Evolutionary conservation across 495 filamentous ascomycete species (phyloP), one percentile per base, ranked within the genome.

Genomic region (Echria macrotheca): DNA sequence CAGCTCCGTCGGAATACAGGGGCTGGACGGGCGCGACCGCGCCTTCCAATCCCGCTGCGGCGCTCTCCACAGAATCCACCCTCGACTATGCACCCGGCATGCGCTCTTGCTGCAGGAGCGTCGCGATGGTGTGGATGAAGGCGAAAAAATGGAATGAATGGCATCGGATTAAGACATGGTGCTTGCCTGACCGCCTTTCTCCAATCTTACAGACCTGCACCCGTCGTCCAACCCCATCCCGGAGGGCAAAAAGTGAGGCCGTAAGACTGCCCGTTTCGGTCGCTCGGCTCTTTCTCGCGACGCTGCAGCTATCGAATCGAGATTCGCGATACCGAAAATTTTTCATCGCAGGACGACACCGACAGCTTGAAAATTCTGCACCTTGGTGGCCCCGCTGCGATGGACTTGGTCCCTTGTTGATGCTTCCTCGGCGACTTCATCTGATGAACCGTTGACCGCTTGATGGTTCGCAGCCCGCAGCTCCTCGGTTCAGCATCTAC

Each of bases 161-260:
- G 24, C 18, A 9, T 29, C 53, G 39, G 36, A 29, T 50, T 53
- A 23, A 24, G 56, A 45, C 45, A 55, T 46, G 50, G 53, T 31
- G 36, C 15, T 24, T 4, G 35, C 23, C 47, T 60, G 57, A 66
- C 63, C 63, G 63, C 63, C 62, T 55, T 65, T 63, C 60, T 53
- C 40, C 21, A 32, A 25, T 44, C 26, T 45, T 35, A 12, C 37
- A 25, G 23, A 29, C 21, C 26, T 44, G n/a, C 24, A 14, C 12
- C n/a, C 12, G 21, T 26, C 25, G 10, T 50, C 29, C 36, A 61
- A 61, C 53, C 47, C 56, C 42, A 57, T 56, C 55, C 53, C 55
- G 17, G 18, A 31, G 36, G 28, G 28, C 40, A 38, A 33, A 35
- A 38, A 31, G 15, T 12, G 41, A 18, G 21, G 19, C 43, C 24